Evolutionary conservation across 2,329 filamentous ascomycete genomes (phyloP).

Genomic region (Colletotrichum cordylinicola): DNA sequence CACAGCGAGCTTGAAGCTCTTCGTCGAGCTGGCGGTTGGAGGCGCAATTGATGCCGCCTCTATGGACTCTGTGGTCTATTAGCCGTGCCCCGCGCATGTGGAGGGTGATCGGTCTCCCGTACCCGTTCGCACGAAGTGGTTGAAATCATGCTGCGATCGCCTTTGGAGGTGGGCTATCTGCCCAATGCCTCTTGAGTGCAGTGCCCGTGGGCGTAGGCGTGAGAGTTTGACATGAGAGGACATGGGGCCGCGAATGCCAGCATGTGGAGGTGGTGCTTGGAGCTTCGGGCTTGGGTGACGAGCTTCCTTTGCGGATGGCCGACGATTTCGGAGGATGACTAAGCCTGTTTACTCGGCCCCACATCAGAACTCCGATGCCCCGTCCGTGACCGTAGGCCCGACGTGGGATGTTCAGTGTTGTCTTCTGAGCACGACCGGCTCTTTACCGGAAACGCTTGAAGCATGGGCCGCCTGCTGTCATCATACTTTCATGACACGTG

Average conservation of each 20-base stretch:
- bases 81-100: not conserved
- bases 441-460: accelerated
- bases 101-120: not conserved
- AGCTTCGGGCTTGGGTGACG: not conserved
- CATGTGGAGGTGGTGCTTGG: not conserved
- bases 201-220: conserved; percentile 6
- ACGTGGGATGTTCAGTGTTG: not conserved
- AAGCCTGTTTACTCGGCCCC: not conserved
- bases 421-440: not conserved
- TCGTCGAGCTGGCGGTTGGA: not conserved
- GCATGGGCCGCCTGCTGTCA: accelerated
- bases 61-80: not conserved
- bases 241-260: conserved; percentile 13
- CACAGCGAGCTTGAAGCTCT: conserved; percentile 60
- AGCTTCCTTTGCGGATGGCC: not conserved
- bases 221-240: conserved; percentile 21
- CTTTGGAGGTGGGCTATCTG: not conserved
- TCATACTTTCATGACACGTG: accelerated
- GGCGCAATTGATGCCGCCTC: not conserved
- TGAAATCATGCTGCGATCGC: conserved; percentile 3
- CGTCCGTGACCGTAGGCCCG: not conserved
- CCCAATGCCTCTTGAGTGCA: not conserved
- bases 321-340: not conserved
- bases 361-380: not conserved
- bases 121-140: conserved; percentile 21